A percentile compares a stretch with the other conserved stretches of the same genome.
These are phyloP conservation scores for Hemisphaericaspora xylanilytica DNA, from an alignment of 1,139 yeast species.

Conservation along the genomic window DNA sequence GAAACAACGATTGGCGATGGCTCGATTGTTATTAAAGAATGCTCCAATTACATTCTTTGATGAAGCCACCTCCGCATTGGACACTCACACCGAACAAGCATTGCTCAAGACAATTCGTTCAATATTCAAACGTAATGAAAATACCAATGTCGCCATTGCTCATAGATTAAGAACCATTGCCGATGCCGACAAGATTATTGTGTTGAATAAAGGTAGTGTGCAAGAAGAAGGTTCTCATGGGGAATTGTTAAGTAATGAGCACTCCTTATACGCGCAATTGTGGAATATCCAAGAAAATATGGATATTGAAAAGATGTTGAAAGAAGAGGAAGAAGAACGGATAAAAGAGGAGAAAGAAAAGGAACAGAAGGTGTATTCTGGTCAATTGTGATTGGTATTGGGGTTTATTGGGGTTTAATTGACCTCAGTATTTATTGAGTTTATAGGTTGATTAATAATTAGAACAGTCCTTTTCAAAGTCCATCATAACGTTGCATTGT, in stretches of 20 bases:
- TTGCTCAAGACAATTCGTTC: conserved; percentile 68
- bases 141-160: conserved; percentile 88
- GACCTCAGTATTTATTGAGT: too few species aligned
- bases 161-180: conserved; percentile 92
- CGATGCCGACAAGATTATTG: conserved; percentile 91
- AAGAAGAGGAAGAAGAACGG: conserved; percentile 20
- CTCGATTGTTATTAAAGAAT: conserved; percentile 76
- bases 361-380: conserved; percentile 9
- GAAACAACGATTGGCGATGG: conserved; percentile 91
- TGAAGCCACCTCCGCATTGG: conserved; percentile 95
- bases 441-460: too few species aligned
- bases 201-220: conserved; percentile 72
- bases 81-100: conserved; percentile 92
- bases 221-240: conserved; percentile 85
- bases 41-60: conserved; percentile 93
- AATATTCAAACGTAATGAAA: conserved; percentile 54
- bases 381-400: background rate
- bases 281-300: conserved; percentile 93
- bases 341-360: conserved; percentile 12
- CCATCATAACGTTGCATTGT: too few species aligned
- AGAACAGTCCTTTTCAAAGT: too few species aligned
- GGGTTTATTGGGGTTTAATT: background rate
- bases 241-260: conserved; percentile 49
- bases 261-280: conserved; percentile 68
- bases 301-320: conserved; percentile 40